Base-by-base conservation (phyloP, 257 asterid genomes). In the Scutellaria barbata region DNA sequence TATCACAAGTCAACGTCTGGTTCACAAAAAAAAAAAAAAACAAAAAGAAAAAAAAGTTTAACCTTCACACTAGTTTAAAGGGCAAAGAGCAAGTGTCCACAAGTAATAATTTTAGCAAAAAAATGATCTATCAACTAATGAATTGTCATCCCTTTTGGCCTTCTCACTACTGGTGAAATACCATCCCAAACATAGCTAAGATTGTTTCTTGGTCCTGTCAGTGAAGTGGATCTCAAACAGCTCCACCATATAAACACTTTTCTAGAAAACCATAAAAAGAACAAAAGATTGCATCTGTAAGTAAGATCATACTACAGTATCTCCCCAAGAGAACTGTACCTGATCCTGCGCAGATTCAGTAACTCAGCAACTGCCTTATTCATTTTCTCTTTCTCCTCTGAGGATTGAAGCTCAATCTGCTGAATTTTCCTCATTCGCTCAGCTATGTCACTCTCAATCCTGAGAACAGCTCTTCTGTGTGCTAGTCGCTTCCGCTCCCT, bases 391-490 rank as follows among this genome's bases (percentile, higher is more conserved):
- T 72, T 88, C 82, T 90, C 97, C 74, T 75, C 85, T 1, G 61
- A 71, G 13, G 51, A 71, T 68, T 66, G 87, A 62, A 42, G 64
- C 77, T 85, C 73, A 22, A 83, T 43, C 75, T 76, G 87, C 80
- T 65, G 77, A 74, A 90, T 80, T 86, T 84, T 87, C 75, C 88
- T 84, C 52, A 43, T 30, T 33, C 63, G 81, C 81, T 80, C 90
- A 6, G 81, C 83, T 40, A 87, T 77, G 73, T 76, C 83, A 64
- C 98, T 89, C 85, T 93, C 94, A 12, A 90, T 80, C 73, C 95
- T 83, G 67, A 89, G 72, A 74, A 89, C 87, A 68, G 51, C 78
- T 79, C 96, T 83, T 81, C 88, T 89, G 55, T 85, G 92, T 0
- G 87, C 86, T 22, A 87, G 80, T 37, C 78, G 87, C 82, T 82